A percentile compares a stretch with the other conserved stretches of the same genome.
phyloP scores from a whole-genome alignment of 768 basidiomycete genomes.

The Tubosaeta sp. region DNA sequence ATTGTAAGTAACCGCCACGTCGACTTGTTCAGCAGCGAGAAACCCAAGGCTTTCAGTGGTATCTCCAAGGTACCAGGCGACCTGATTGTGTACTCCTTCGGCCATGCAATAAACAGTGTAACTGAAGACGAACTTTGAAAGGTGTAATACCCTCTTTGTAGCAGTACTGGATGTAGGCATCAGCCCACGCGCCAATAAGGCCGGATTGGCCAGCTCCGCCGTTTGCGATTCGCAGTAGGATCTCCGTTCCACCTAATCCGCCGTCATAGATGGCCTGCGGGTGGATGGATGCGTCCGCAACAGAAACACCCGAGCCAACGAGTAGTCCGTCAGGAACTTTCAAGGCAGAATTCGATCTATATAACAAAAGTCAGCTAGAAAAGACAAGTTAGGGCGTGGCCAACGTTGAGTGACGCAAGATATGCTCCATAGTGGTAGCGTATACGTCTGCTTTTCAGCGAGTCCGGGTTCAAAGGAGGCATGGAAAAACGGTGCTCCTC shows the following conservation, averaged over 20 bases:
- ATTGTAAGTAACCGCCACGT: slow-evolving; percentile 52
- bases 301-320: not conserved
- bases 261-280: slow-evolving; percentile 38
- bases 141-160: slow-evolving; percentile 21
- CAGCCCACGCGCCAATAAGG: slow-evolving; percentile 43
- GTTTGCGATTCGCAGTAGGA: slow-evolving; percentile 45
- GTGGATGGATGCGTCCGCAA: slow-evolving; percentile 5
- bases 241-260: slow-evolving; percentile 29
- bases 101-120: slow-evolving; percentile 1
- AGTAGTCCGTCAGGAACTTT: slow-evolving; percentile 2
- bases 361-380: not conserved
- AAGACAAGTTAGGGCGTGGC: not conserved
- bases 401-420: slow-evolving; percentile 5
- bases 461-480: not conserved
- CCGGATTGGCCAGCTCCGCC: slow-evolving; percentile 53
- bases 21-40: slow-evolving; percentile 40
- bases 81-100: slow-evolving; percentile 26
- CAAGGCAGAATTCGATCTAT: not conserved
- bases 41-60: slow-evolving; percentile 47
- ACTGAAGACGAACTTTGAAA: slow-evolving; percentile 29
- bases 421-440: not conserved
- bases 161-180: slow-evolving; percentile 39
- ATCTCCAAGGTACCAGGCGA: slow-evolving; percentile 56
- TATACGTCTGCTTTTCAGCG: not conserved
- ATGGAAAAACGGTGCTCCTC: not conserved